A percentile compares a stretch with the other conserved stretches of the same genome.
Evolutionary conservation across 352 stramenopile species (phyloP).

Genomic region (Phytophthora pini): DNA sequence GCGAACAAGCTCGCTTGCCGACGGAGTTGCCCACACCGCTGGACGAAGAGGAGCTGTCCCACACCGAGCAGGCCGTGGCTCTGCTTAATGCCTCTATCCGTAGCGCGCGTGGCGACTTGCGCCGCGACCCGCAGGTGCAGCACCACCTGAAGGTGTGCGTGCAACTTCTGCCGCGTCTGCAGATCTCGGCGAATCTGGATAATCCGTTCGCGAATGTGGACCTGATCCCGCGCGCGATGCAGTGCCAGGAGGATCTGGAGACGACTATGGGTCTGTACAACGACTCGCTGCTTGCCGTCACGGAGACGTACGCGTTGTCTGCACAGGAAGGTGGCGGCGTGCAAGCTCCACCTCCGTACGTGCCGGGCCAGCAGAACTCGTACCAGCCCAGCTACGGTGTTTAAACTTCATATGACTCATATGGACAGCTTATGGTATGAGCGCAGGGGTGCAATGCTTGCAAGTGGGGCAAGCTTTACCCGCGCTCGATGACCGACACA

Average conservation of each 20-base stretch:
- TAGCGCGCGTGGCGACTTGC: slow-evolving; percentile 81
- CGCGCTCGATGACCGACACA: background rate
- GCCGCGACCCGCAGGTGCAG: slow-evolving; percentile 81
- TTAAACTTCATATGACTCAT: slow-evolving; percentile 42
- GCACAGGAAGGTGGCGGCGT: slow-evolving; percentile 65
- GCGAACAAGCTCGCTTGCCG: slow-evolving; percentile 78
- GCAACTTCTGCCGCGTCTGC: slow-evolving; percentile 81
- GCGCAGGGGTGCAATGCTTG: slow-evolving; percentile 10
- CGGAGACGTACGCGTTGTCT: slow-evolving; percentile 86
- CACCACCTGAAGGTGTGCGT: slow-evolving; percentile 89
- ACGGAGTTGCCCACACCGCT: slow-evolving; percentile 86
- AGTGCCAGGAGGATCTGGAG: slow-evolving; percentile 89
- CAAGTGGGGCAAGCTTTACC: slow-evolving; percentile 11
- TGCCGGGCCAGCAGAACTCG: slow-evolving; percentile 90
- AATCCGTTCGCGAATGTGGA: slow-evolving; percentile 91
- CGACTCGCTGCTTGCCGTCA: slow-evolving; percentile 87
- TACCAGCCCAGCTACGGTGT: slow-evolving; percentile 90
- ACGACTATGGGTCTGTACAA: slow-evolving; percentile 91
- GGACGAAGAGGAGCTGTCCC: slow-evolving; percentile 85
- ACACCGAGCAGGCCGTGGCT: slow-evolving; percentile 84
- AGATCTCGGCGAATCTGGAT: slow-evolving; percentile 91
- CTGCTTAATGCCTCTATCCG: slow-evolving; percentile 83
- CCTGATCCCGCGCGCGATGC: slow-evolving; percentile 87
- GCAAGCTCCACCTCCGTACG: slow-evolving; percentile 80
- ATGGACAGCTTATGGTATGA: slow-evolving; percentile 20